Base-by-base conservation (phyloP, 768 basidiomycete genomes). In the Collybiopsis confluens region DNA sequence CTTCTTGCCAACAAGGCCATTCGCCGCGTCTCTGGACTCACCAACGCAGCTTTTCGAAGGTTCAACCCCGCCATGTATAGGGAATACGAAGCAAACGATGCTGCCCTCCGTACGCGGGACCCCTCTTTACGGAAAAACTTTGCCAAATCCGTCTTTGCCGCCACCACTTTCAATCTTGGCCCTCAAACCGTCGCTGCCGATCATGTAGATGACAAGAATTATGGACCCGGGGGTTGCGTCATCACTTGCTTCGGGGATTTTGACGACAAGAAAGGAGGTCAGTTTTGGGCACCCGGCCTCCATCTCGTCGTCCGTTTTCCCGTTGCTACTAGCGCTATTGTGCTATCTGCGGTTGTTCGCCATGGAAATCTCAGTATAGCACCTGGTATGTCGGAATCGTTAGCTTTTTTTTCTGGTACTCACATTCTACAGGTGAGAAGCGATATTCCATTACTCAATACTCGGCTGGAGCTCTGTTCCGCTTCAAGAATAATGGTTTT, bases 361-460 rank as follows among this genome's bases (percentile, higher is more conserved):
- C 44, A 45, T 26, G 7, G 4, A 8, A 45, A 45, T 42, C 28
- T 38, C 7, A 24, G 27, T 30, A 23, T 49, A 7, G 27, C 8
- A 16, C 38, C 38, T 4, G 38, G 38, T 40, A 20, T 9, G 38
- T 33, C 30, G 30, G 6, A 33, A 33, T 33, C 30, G 30, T 6
- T 6, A 6, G 30, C 13, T 13, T 13, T 33, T 13, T 33, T 33
- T 13, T 33, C 30, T 6, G 6, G 30, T n/a, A n/a, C n/a, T 6
- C 30, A 33, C 5, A 13, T 33, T 13, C 4, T 16, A n/a, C 8
- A n/a, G 45, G 41, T 4, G 59, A 61, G 23, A 44, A 20, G 1
- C 47, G 59, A 2, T 42, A 43, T 15, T 56, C 57, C 0, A 28
- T 62, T 40, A 60, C 55, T 4, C 59, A 60, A 27, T 62, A 60